phyloP scores from a whole-genome alignment of 2,329 filamentous ascomycete species.

The Shiraia bambusicola region DNA sequence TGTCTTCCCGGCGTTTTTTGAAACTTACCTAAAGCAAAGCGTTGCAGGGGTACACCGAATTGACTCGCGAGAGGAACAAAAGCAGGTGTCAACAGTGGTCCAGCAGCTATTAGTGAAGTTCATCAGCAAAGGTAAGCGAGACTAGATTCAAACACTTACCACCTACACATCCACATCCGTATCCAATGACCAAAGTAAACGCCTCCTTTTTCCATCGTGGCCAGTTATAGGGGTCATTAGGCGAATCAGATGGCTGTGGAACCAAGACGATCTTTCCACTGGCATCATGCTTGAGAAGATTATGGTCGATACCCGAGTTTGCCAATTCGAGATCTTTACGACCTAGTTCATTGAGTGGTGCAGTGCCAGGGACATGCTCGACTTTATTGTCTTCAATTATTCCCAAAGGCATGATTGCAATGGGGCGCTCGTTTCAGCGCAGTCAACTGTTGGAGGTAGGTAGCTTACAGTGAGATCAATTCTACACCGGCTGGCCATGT shows the following conservation, averaged over 20 bases:
- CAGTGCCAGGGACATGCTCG: conserved; percentile 28
- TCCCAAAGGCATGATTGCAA: conserved; percentile 23
- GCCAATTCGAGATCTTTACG: conserved; percentile 16
- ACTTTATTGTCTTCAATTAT: conserved; percentile 24
- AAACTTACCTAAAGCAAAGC: conserved; percentile 15
- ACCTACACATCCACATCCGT: conserved; percentile 27
- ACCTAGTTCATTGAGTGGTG: conserved; percentile 23
- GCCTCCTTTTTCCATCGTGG: conserved; percentile 30
- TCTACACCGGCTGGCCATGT: not conserved
- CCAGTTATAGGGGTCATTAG: conserved; percentile 58
- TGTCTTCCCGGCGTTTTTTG: too few relatives aligned
- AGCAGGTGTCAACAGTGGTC: conserved; percentile 24
- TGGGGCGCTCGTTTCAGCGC: not conserved
- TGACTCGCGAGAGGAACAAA: conserved; percentile 23
- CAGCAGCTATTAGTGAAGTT: conserved; percentile 17
- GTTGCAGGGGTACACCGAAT: conserved; percentile 21
- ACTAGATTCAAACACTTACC: conserved; percentile 6
- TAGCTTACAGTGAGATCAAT: not conserved
- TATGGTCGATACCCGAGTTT: conserved; percentile 12
- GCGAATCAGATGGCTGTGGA: conserved; percentile 54
- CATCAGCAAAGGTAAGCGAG: not conserved
- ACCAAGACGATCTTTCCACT: conserved; percentile 50
- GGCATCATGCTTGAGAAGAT: conserved; percentile 24
- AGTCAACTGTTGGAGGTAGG: not conserved
- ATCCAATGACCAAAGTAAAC: conserved; percentile 27